Evolutionary conservation across 2,329 filamentous ascomycete species (phyloP), one percentile per base, ranked within the genome.

Genomic region (Plectosphaerella plurivora): DNA sequence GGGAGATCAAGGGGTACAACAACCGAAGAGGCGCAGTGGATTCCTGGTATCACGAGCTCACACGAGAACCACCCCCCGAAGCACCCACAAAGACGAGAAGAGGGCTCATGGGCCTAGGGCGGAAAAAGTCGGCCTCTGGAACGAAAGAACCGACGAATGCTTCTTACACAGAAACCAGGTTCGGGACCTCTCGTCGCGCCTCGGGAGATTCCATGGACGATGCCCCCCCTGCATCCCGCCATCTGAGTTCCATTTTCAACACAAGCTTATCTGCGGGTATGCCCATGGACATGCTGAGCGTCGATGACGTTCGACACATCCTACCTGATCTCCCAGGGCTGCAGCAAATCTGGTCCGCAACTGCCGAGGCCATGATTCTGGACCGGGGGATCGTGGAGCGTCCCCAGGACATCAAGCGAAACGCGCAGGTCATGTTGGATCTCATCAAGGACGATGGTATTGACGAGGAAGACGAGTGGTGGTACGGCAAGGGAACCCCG

Each of bases 1-100:
- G 83, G 83, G 82, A 86, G 61, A 82, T 83, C 39, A 84, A 84
- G 60, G 82, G 83, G 2, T 87, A 87, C 65, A 86, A 84, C 61
- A 73, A 72, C 49, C 73, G 83, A 33, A 74, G 82, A 52, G 73
- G 73, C 18, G 77, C 79, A 2, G 83, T 87, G 15, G 83, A 87
- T 59, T 68, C 61, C 5, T 87, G 82, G 82, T 84, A 79, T 62
- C 73, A 73, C 41, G 72, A 70, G 16, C 65, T 86, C 9, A 71
- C 73, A 2, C 77, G 72, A 53, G 76, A 77, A 9, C 61, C 16
- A 5, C 66, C 18, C 49, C 65, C 55, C 6, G 76, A 78, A 35
- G 60, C 73, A 9, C 59, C 73, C 6, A 52, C 70, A 8, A 85
- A 82, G 61, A 70, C 75, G 37, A 74, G 78, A 12, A 69, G 83